These are phyloP conservation scores for Lactarius quietus DNA, from an alignment of 768 basidiomycete species.

Conservation along the genomic window DNA sequence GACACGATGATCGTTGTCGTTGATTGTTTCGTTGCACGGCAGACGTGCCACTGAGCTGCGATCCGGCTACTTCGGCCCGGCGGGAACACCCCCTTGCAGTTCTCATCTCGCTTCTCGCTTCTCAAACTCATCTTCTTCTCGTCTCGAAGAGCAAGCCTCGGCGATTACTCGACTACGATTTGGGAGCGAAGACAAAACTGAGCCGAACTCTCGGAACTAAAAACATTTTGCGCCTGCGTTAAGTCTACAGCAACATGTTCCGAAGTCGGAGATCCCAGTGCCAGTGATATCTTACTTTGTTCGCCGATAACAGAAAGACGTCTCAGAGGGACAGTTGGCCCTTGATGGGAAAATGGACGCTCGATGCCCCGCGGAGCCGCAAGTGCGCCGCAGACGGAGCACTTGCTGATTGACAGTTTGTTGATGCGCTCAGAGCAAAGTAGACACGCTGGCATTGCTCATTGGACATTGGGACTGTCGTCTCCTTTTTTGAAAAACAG, in stretches of 20 bases:
- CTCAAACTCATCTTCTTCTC: background rate
- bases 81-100: background rate
- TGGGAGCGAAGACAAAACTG: too few species aligned
- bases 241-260: background rate
- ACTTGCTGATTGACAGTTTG: background rate
- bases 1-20: background rate
- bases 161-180: too few species aligned
- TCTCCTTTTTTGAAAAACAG: background rate
- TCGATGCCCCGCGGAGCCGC: background rate
- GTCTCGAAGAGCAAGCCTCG: background rate
- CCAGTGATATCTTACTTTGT: background rate
- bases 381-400: background rate
- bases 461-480: background rate
- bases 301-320: background rate
- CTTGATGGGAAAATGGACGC: background rate
- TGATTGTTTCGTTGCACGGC: too few species aligned
- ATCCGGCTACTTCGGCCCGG: background rate
- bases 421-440: background rate
- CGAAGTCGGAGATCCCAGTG: background rate
- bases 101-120: too few species aligned
- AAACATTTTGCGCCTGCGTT: too few species aligned
- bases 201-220: too few species aligned
- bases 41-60: too few species aligned
- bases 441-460: background rate
- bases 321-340: background rate